Percentiles rank a stretch among this genome's conserved stretches.
Evolutionary conservation across 148 eudicot genomes (phyloP).

Genomic region (Rhododendron simsii): DNA sequence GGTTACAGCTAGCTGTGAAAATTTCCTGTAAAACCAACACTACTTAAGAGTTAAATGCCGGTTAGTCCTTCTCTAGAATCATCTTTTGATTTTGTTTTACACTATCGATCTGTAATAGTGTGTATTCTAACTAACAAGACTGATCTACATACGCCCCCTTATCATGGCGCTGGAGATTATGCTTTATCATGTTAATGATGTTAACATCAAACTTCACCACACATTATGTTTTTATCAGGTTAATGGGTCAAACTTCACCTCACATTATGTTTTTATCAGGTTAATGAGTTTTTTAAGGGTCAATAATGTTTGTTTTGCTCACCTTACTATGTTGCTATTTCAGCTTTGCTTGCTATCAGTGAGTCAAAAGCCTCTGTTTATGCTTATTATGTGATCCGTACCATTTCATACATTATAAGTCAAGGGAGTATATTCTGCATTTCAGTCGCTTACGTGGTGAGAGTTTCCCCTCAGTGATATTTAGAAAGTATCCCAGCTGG

Average conservation of each 20-base stretch:
- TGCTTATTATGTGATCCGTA: constrained; percentile 70
- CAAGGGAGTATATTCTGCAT: constrained; percentile 96
- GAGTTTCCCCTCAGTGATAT: constrained; percentile 18
- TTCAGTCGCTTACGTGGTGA: constrained; percentile 87
- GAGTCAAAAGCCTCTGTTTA: constrained; percentile 69
- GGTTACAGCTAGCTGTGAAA: not conserved
- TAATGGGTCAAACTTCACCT: not conserved
- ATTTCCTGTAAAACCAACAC: not conserved
- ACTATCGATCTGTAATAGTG: not conserved
- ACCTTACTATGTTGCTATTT: constrained; percentile 7
- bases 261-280: not conserved
- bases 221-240: not conserved
- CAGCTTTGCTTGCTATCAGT: constrained; percentile 69
- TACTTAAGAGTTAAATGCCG: not conserved
- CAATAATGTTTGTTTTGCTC: not conserved
- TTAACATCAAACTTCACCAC: not conserved
- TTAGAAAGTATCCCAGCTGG: not conserved
- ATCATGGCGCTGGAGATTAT: not conserved
- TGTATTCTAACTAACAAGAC: not conserved
- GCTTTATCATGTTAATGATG: not conserved
- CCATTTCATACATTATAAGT: constrained; percentile 69
- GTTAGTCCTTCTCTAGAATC: not conserved
- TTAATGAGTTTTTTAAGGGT: not conserved
- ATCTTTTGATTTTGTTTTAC: not conserved
- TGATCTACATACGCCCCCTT: not conserved